Percentiles rank a stretch among this genome's conserved stretches.
These are phyloP conservation scores for Cercophora newfieldiana DNA, from an alignment of 495 filamentous ascomycete species.

Conservation along the genomic window DNA sequence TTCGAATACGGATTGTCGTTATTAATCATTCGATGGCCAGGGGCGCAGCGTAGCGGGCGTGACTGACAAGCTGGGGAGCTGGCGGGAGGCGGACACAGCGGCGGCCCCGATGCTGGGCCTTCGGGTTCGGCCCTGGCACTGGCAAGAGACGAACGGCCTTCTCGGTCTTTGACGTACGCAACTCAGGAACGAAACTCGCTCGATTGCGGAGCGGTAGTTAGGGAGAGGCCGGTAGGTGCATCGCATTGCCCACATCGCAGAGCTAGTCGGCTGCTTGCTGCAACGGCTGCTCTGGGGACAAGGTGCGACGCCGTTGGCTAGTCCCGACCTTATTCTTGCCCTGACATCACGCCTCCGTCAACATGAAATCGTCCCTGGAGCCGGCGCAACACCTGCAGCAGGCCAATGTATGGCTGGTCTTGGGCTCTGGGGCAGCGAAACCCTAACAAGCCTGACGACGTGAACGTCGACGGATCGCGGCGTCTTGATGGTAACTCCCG, in stretches of 20 bases:
- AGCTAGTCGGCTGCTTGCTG: not conserved
- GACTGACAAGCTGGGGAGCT: no score
- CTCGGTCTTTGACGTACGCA: not conserved
- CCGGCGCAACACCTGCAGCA: slow-evolving; percentile 14
- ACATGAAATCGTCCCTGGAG: slow-evolving; percentile 12
- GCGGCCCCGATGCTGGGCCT: not conserved
- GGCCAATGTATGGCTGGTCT: not conserved
- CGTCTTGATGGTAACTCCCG: not conserved
- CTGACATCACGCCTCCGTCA: slow-evolving; percentile 8
- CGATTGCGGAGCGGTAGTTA: not conserved
- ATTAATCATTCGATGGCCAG: not conserved
- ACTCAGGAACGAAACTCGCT: not conserved
- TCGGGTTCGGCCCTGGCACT: not conserved
- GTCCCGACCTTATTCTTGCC: slow-evolving; percentile 5
- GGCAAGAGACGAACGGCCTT: not conserved
- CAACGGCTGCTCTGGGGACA: not conserved
- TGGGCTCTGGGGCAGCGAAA: not conserved
- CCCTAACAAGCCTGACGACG: slow-evolving; percentile 2
- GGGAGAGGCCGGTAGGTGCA: not conserved
- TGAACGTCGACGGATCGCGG: not conserved
- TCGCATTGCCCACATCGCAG: not conserved
- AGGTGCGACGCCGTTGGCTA: slow-evolving; percentile 4
- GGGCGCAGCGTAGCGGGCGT: no score
- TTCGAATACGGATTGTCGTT: not conserved
- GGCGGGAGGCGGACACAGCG: not conserved